Evolutionary conservation across 352 stramenopile genomes (phyloP).

Genomic region (Achlya hypogyna): DNA sequence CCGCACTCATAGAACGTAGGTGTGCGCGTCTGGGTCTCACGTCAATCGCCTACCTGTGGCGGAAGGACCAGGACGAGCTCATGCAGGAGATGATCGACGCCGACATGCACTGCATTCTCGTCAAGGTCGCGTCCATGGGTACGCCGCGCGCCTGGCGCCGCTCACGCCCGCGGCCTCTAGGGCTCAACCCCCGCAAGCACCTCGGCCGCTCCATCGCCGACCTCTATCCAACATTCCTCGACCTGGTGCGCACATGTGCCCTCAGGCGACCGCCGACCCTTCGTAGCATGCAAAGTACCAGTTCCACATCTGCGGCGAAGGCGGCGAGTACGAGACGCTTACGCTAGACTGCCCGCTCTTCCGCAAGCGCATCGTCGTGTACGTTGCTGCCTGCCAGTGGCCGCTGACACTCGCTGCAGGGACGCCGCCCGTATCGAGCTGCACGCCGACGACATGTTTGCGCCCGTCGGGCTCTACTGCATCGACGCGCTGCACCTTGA

Average conservation of each 20-base stretch:
- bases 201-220: constrained; percentile 78
- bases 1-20: constrained; percentile 21
- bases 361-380: constrained; percentile 88
- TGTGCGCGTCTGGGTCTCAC: constrained; percentile 91
- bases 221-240: constrained; percentile 84
- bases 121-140: constrained; percentile 93
- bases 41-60: constrained; percentile 95
- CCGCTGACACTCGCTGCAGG: constrained; percentile 23
- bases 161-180: neutral
- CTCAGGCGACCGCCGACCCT: neutral
- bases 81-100: constrained; percentile 93
- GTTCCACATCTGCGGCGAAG: constrained; percentile 98
- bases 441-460: constrained; percentile 87
- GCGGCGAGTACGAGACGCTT: constrained; percentile 99
- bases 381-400: too few species aligned
- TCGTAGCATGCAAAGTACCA: constrained; percentile 89
- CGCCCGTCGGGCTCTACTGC: constrained; percentile 87
- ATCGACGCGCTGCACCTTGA: constrained; percentile 87
- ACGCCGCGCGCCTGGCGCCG: neutral
- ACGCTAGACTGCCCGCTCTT: constrained; percentile 97
- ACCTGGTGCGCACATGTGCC: constrained; percentile 38
- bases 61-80: constrained; percentile 83
- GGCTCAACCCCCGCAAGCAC: constrained; percentile 77
- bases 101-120: constrained; percentile 92
- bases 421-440: constrained; percentile 89